A percentile compares a stretch with the other conserved stretches of the same genome.
phyloP scores from a whole-genome alignment of 768 basidiomycete species.

The Hericium rajendrae region DNA sequence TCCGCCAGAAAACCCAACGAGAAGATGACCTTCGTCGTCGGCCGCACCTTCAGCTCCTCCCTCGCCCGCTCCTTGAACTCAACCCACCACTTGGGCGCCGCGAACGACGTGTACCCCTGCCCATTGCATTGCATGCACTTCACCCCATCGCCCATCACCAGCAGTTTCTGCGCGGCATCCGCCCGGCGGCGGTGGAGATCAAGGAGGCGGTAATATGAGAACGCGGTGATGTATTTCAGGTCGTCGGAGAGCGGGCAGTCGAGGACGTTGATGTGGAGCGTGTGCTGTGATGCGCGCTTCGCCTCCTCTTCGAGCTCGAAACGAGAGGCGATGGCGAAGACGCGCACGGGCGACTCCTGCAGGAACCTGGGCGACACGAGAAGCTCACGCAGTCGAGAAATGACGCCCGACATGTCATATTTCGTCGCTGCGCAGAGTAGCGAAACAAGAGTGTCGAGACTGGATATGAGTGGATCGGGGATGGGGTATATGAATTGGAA shows the following conservation, averaged over 20 bases:
- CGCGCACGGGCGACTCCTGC: constrained; percentile 39
- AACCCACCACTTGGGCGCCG: constrained; percentile 60
- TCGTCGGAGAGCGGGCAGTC: constrained; percentile 53
- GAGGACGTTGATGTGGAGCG: constrained; percentile 43
- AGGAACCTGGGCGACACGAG: constrained; percentile 45
- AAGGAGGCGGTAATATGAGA: constrained; percentile 56
- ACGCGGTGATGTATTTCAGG: constrained; percentile 56
- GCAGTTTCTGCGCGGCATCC: constrained; percentile 35
- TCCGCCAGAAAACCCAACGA: constrained; percentile 47
- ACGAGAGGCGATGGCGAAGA: constrained; percentile 63
- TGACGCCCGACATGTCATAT: constrained; percentile 47
- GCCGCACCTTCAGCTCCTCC: constrained; percentile 46
- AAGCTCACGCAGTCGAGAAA: constrained; percentile 37
- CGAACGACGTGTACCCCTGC: constrained; percentile 29
- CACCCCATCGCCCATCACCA: constrained; percentile 37
- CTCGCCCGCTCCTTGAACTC: constrained; percentile 48
- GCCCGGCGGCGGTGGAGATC: constrained; percentile 48
- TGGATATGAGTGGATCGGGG: constrained; percentile 39
- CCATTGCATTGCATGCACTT: constrained; percentile 67
- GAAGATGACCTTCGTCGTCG: constrained; percentile 53
- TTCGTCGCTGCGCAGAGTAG: constrained; percentile 49
- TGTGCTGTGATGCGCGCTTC: constrained; percentile 47
- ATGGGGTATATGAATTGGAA: constrained; percentile 57
- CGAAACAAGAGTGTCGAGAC: constrained; percentile 43
- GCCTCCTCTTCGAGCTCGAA: constrained; percentile 58